Evolutionary conservation across 1,284 basidiomycete genomes (phyloP).

Genomic region (Ganoderma multipileum): DNA sequence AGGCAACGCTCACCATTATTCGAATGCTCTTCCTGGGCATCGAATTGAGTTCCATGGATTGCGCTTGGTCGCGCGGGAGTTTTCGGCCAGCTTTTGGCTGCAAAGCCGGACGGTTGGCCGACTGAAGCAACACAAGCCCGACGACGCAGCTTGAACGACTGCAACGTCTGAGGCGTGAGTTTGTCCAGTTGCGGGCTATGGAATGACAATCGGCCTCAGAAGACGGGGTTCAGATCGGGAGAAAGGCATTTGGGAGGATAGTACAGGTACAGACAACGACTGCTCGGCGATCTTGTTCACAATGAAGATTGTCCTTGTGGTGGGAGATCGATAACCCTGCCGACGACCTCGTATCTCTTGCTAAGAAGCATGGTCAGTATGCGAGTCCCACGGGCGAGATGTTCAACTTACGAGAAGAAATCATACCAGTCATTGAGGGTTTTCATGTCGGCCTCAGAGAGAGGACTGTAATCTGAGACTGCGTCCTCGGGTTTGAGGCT

Average conservation of each 20-base stretch:
- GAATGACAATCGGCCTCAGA: not conserved
- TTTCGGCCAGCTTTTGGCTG: not conserved
- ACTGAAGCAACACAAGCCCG: no score
- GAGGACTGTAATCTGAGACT: conserved; percentile 83
- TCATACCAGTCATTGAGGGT: conserved; percentile 91
- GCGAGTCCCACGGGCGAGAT: not conserved
- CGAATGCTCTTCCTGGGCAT: no score
- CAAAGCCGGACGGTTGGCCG: no score
- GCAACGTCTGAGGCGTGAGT: not conserved
- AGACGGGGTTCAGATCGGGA: not conserved
- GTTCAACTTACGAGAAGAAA: conserved; percentile 73
- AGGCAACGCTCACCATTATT: not conserved
- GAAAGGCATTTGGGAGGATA: not conserved
- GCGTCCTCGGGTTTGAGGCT: conserved; percentile 91
- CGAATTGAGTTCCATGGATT: not conserved
- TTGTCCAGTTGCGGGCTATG: not conserved
- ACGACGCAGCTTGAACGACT: not conserved
- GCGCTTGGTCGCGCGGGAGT: not conserved
- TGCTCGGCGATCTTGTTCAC: not conserved
- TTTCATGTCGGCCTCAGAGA: conserved; percentile 81
- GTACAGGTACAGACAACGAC: not conserved
- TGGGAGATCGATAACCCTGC: conserved; percentile 61
- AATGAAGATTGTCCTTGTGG: conserved; percentile 12
- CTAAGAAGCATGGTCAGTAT: conserved; percentile 41
- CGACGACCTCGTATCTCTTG: conserved; percentile 87